These are phyloP conservation scores for Camellia lanceoleosa DNA, from an alignment of 148 eudicot genomes.

Conservation along the genomic window DNA sequence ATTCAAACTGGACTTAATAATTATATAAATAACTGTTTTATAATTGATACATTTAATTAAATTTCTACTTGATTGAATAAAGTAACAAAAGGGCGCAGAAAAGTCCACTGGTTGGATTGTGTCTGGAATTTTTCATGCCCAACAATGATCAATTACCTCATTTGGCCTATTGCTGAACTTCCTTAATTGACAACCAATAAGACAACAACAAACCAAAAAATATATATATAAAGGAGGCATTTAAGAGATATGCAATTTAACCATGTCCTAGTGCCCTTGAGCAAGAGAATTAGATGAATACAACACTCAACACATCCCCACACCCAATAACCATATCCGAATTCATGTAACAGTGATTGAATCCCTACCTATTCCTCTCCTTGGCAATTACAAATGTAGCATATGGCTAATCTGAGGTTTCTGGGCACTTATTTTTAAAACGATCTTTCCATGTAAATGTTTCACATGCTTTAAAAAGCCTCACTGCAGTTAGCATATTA, in stretches of 20 bases:
- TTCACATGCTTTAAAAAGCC: not conserved
- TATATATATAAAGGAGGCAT: not conserved
- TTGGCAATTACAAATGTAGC: not conserved
- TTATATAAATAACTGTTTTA: not conserved
- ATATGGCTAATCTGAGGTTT: not conserved
- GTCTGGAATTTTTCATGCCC: not conserved
- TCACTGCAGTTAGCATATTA: not conserved
- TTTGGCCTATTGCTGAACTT: not conserved
- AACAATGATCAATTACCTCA: not conserved
- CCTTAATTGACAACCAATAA: not conserved
- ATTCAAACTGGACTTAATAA: not conserved
- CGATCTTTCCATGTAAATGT: too few species aligned
- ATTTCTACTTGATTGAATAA: too few species aligned
- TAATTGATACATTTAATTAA: too few species aligned
- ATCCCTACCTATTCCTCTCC: not conserved
- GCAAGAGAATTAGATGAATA: too few species aligned
- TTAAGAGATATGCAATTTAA: too few species aligned
- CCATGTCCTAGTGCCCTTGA: too few species aligned
- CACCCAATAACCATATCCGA: too few species aligned
- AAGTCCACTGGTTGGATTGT: not conserved
- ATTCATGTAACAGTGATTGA: not conserved
- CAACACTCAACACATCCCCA: too few species aligned
- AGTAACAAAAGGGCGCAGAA: not conserved
- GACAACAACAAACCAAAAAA: not conserved
- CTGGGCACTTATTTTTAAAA: not conserved